A percentile compares a stretch with the other conserved stretches of the same genome.
These are phyloP conservation scores for Podosphaera leucotricha DNA, from an alignment of 2,329 filamentous ascomycete species.

Conservation along the genomic window DNA sequence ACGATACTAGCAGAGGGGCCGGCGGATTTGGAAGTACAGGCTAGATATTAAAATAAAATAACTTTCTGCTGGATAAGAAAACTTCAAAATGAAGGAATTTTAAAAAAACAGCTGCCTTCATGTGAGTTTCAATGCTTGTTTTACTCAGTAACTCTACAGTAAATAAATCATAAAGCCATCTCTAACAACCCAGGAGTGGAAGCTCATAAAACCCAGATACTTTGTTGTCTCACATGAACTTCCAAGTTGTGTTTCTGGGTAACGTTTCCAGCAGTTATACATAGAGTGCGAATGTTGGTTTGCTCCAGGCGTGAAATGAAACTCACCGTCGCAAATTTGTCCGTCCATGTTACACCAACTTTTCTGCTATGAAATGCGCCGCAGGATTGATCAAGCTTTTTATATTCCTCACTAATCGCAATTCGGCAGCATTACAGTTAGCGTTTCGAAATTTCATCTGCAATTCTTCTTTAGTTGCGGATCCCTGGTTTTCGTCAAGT, in stretches of 20 bases:
- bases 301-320: not conserved
- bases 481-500: constrained; percentile 18
- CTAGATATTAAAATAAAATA: constrained; percentile 2
- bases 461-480: constrained; percentile 17
- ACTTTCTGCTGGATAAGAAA: not conserved
- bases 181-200: no score
- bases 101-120: not conserved
- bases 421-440: constrained; percentile 65
- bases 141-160: no score
- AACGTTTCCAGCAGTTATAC: not conserved
- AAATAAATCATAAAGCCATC: no score
- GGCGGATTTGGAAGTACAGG: constrained; percentile 88
- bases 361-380: constrained; percentile 35
- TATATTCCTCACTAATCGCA: constrained; percentile 58
- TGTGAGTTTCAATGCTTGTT: no score
- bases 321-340: not conserved
- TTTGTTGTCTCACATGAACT: no score
- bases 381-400: constrained; percentile 42
- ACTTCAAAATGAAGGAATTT: not conserved
- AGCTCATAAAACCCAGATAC: no score
- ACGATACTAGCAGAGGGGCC: constrained; percentile 72
- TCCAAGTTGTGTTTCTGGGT: no score
- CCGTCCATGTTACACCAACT: not conserved
- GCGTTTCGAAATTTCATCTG: constrained; percentile 2
- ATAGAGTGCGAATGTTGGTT: not conserved